Percentiles rank a stretch among this genome's conserved stretches.
These are phyloP conservation scores for Euphorbia pulcherrima DNA, from an alignment of 345 rosid species.

Conservation along the genomic window DNA sequence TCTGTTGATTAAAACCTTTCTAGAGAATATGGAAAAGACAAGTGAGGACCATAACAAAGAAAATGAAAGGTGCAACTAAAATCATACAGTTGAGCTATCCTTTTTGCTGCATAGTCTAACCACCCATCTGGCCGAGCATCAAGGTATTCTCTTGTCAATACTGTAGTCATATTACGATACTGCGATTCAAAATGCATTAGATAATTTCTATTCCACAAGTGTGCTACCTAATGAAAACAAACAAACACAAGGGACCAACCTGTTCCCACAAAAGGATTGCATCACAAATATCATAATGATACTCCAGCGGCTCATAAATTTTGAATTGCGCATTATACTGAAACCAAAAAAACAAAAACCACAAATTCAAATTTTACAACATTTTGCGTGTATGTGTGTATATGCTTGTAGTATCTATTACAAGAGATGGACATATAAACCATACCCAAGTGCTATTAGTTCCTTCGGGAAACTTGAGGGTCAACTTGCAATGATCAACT, in stretches of 20 bases:
- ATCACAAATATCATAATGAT: constrained; percentile 78
- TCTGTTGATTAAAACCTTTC: neutral
- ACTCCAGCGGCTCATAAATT: constrained; percentile 81
- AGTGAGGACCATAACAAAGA: neutral
- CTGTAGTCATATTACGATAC: constrained; percentile 97
- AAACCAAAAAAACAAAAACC: constrained; percentile 17
- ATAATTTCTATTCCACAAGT: constrained; percentile 14
- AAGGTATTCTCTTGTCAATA: constrained; percentile 87
- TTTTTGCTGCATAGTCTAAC: constrained; percentile 87
- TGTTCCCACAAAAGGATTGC: constrained; percentile 93
- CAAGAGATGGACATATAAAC: constrained; percentile 7
- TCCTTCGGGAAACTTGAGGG: constrained; percentile 84
- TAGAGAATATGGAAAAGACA: neutral
- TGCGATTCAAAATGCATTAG: constrained; percentile 41
- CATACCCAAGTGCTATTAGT: constrained; percentile 95
- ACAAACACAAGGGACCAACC: constrained; percentile 42
- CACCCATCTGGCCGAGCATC: constrained; percentile 92
- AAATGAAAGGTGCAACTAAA: neutral
- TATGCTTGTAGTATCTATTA: neutral
- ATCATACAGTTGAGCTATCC: constrained; percentile 87
- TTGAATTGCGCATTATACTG: constrained; percentile 92
- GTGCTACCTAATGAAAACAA: neutral
- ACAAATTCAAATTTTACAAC: neutral
- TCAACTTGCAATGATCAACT: constrained; percentile 70
- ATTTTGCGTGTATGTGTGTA: no score